Percentiles rank a stretch among this genome's conserved stretches.
Conservation (phyloP, 2,329 filamentous ascomycete genomes). For the Neocucurbitaria cava region DNA sequence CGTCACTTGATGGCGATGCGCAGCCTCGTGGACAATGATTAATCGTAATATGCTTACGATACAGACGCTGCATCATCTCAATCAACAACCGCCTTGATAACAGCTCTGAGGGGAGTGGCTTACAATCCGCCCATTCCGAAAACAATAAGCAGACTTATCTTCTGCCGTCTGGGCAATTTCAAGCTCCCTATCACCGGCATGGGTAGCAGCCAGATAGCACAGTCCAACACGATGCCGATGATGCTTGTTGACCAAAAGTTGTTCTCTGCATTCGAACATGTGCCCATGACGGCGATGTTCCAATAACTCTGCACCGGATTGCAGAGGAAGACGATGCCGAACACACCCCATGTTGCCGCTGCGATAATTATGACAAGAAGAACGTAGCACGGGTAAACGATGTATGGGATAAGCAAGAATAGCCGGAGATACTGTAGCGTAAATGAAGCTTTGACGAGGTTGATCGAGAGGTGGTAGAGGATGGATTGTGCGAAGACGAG, state of each 20-base stretch:
- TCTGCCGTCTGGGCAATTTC: slow-evolving; percentile 42
- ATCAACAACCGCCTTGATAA: not conserved
- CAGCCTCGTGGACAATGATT: slow-evolving; percentile 29
- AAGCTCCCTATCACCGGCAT: slow-evolving; percentile 39
- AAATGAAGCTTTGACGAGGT: slow-evolving; percentile 44
- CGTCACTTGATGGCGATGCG: slow-evolving; percentile 24
- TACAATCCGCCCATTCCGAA: slow-evolving; percentile 50
- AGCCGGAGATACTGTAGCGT: slow-evolving; percentile 39
- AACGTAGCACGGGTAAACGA: slow-evolving; percentile 19
- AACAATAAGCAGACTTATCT: slow-evolving; percentile 37
- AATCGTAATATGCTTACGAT: slow-evolving; percentile 39
- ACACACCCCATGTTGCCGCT: slow-evolving; percentile 33
- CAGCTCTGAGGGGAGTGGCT: slow-evolving; percentile 8
- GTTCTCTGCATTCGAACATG: slow-evolving; percentile 29
- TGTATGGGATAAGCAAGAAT: slow-evolving; percentile 21
- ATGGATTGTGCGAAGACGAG: slow-evolving; percentile 40
- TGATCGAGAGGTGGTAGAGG: slow-evolving; percentile 41
- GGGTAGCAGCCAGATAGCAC: slow-evolving; percentile 40
- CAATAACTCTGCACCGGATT: slow-evolving; percentile 35
- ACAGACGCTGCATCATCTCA: slow-evolving; percentile 29
- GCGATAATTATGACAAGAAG: slow-evolving; percentile 25
- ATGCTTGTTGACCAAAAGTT: slow-evolving; percentile 37
- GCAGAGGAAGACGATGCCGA: slow-evolving; percentile 41
- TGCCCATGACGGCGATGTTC: slow-evolving; percentile 23
- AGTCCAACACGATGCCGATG: slow-evolving; percentile 39